These are phyloP conservation scores for Tetrapisispora pingtungensis DNA, from an alignment of 805 yeast species.

Conservation along the genomic window DNA sequence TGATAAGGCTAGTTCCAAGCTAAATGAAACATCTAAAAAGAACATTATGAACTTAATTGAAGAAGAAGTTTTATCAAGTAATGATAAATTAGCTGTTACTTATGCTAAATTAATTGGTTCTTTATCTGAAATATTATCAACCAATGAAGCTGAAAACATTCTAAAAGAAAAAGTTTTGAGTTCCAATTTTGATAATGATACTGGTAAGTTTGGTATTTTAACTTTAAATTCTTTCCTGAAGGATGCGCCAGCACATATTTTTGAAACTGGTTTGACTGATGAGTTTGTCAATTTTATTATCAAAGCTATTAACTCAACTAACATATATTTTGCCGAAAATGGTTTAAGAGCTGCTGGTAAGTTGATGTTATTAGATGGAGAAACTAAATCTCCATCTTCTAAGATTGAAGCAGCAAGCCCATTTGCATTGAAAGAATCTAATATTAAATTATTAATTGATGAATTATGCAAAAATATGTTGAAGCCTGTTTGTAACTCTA, in stretches of 20 bases:
- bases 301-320: conserved; percentile 32
- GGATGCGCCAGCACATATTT: conserved; percentile 60
- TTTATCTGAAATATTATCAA: conserved; percentile 53
- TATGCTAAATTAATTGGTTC: conserved; percentile 76
- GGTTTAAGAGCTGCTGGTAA: conserved; percentile 78
- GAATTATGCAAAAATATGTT: conserved; percentile 41
- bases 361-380: conserved; percentile 45
- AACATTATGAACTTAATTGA: conserved; percentile 65
- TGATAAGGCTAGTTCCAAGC: conserved; percentile 62
- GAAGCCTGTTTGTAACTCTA: conserved; percentile 50
- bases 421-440: conserved; percentile 36
- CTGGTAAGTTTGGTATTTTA: conserved; percentile 55
- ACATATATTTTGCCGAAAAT: conserved; percentile 57
- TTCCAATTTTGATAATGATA: conserved; percentile 32
- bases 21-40: conserved; percentile 63
- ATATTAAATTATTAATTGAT: conserved; percentile 34
- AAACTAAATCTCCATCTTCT: conserved; percentile 30
- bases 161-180: conserved; percentile 49
- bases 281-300: conserved; percentile 43
- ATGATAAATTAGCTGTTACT: conserved; percentile 58
- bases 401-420: conserved; percentile 21
- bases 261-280: conserved; percentile 39
- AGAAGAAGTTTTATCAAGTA: conserved; percentile 46
- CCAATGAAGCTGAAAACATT: conserved; percentile 54
- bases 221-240: conserved; percentile 71